phyloP scores from a whole-genome alignment of 2,329 filamentous ascomycete genomes.

The Dothidotthia symphoricarpi region DNA sequence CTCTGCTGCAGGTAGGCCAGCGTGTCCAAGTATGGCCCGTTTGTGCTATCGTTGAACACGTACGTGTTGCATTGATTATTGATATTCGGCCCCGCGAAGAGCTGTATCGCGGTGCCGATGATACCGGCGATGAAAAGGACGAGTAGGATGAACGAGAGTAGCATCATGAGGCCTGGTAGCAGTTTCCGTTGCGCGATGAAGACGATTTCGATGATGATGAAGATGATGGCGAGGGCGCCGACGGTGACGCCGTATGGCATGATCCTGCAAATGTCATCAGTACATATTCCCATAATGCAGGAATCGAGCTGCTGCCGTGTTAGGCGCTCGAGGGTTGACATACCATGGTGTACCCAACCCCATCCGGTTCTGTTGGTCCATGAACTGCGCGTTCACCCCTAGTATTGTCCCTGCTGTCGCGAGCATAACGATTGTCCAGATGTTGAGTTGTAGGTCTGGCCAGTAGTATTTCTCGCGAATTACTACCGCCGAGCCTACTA shows the following conservation, averaged over 20 bases:
- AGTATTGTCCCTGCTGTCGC: slow-evolving; percentile 57
- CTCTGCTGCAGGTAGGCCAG: slow-evolving; percentile 63
- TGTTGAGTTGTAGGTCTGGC: slow-evolving; percentile 63
- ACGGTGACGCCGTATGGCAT: slow-evolving; percentile 63
- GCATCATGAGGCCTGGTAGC: slow-evolving; percentile 58
- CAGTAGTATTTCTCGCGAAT: slow-evolving; percentile 59
- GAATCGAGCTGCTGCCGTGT: no score
- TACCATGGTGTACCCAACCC: slow-evolving; percentile 61
- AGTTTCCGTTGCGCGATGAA: slow-evolving; percentile 57
- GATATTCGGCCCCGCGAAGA: slow-evolving; percentile 59
- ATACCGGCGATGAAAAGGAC: slow-evolving; percentile 61
- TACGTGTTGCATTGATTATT: slow-evolving; percentile 60
- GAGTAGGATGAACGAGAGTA: slow-evolving; percentile 61
- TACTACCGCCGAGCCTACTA: slow-evolving; percentile 43
- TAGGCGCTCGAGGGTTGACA: slow-evolving; percentile 11
- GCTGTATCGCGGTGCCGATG: slow-evolving; percentile 62
- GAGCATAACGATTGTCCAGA: slow-evolving; percentile 64
- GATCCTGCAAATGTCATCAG: slow-evolving; percentile 49
- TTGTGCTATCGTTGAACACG: slow-evolving; percentile 48
- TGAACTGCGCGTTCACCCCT: slow-evolving; percentile 61
- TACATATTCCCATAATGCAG: not conserved
- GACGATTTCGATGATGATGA: slow-evolving; percentile 58
- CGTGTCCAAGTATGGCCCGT: slow-evolving; percentile 54
- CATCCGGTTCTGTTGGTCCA: slow-evolving; percentile 57
- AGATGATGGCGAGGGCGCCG: slow-evolving; percentile 56